Evolutionary conservation across 1,139 yeast species (phyloP).

Genomic region (Barnettozyma hawaiiensis): DNA sequence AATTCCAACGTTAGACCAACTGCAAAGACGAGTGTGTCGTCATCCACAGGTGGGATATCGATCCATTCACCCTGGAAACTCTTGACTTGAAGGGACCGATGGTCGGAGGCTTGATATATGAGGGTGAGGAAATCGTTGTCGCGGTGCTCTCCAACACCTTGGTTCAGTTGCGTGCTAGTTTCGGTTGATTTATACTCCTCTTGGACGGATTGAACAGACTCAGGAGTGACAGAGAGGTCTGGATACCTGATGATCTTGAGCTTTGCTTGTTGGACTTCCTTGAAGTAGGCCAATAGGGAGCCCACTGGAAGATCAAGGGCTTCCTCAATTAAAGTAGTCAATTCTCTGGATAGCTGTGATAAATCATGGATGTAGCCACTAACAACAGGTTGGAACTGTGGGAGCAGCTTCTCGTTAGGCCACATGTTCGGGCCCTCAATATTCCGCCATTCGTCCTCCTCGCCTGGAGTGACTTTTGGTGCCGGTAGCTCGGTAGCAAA

Average conservation of each 20-base stretch:
- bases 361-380: slow-evolving; percentile 42
- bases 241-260: slow-evolving; percentile 53
- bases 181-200: slow-evolving; percentile 22
- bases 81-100: slow-evolving; percentile 55
- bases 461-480: slow-evolving; percentile 38
- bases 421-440: slow-evolving; percentile 63
- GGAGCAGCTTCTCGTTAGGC: slow-evolving; percentile 46
- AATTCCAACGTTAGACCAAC: slow-evolving; percentile 54
- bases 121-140: slow-evolving; percentile 62
- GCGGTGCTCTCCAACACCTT: slow-evolving; percentile 69
- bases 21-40: slow-evolving; percentile 44
- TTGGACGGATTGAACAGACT: slow-evolving; percentile 14
- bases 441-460: slow-evolving; percentile 49
- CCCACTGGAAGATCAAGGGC: slow-evolving; percentile 44
- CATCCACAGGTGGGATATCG: slow-evolving; percentile 39
- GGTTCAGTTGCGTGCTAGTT: slow-evolving; percentile 31
- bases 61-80: slow-evolving; percentile 62
- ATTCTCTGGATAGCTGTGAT: slow-evolving; percentile 39
- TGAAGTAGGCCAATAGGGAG: slow-evolving; percentile 45
- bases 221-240: slow-evolving; percentile 25
- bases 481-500: slow-evolving; percentile 55
- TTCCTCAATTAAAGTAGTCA: slow-evolving; percentile 48
- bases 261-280: slow-evolving; percentile 47
- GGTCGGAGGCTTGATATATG: slow-evolving; percentile 52
- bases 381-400: slow-evolving; percentile 44